A percentile compares a stretch with the other conserved stretches of the same genome.
Evolutionary conservation across 306 rosid genomes (phyloP).

Genomic region (Glycine latifolia): DNA sequence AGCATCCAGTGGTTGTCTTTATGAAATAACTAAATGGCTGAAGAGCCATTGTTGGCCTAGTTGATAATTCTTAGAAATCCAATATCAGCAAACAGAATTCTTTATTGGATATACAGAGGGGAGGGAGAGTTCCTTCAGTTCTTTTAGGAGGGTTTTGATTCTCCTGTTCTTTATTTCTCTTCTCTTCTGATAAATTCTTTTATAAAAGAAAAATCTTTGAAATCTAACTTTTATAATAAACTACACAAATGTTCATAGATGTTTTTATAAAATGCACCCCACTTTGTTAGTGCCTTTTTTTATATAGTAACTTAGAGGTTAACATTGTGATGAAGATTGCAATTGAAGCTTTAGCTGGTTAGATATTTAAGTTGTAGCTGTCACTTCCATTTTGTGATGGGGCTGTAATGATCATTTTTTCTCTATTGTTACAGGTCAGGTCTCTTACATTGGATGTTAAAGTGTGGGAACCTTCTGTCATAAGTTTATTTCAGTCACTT

Average conservation of each 20-base stretch:
- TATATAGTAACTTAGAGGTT: background rate
- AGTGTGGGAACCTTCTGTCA: slow-evolving; percentile 99
- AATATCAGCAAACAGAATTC: background rate
- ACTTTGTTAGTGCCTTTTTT: background rate
- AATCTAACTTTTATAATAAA: slow-evolving; percentile 7
- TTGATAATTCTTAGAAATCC: slow-evolving; percentile 10
- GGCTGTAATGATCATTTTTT: slow-evolving; percentile 45
- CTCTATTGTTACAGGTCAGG: slow-evolving; percentile 73
- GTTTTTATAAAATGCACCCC: too few species aligned
- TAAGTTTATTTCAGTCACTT: slow-evolving; percentile 94
- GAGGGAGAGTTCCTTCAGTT: background rate
- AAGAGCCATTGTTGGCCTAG: background rate
- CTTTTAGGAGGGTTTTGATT: background rate
- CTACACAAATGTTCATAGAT: background rate
- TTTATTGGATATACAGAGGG: background rate
- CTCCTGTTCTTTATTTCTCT: background rate
- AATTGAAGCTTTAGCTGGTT: background rate
- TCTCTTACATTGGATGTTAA: slow-evolving; percentile 97
- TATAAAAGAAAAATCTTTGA: background rate
- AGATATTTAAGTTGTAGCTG: too few species aligned
- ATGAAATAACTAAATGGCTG: background rate
- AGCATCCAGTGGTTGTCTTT: background rate
- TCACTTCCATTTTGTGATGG: slow-evolving; percentile 16
- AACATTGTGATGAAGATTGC: slow-evolving; percentile 6
- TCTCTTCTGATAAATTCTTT: background rate